Evolutionary conservation across 2,329 filamentous ascomycete genomes (phyloP), one percentile per base, ranked within the genome.

Genomic region (Talaromyces sp.): DNA sequence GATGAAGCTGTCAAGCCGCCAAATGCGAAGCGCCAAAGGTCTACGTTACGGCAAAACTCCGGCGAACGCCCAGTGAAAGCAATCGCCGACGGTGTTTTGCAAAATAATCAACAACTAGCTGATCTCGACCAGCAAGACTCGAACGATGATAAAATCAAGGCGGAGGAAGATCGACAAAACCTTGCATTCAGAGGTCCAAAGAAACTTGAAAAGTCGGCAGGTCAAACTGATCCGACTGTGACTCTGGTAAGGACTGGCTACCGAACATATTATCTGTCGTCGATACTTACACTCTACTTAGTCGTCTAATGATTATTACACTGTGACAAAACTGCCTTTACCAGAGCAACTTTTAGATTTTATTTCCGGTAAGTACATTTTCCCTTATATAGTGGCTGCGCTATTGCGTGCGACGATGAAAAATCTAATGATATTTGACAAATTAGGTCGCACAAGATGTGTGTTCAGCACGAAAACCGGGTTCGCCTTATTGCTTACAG

Each of bases 281-380:
- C 58, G 27, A 28, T 57, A 62, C 63, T 68, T 60, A 66, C 36
- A 33, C 23, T 40, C 7, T 18, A 23, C 18, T 34, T 59, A 96
- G 90, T 91, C 91, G 44, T 91, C 87, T 71, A 96, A 91, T 70
- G 87, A 88, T 72, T 90, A 91, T 65, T 97, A 95, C 73, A 89
- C 85, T 51, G 90, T 96, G 65, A 91, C 89, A 76, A 92, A 93
- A 75, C 83, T 97, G 34, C 91, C 90, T 60, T 83, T 96, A 28
- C 93, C 94, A 56, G 88, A 93, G 69, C 86, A 87, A 70, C 85
- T 96, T 65, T 87, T 88, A 66, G 79, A 85, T 67, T 84, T 88
- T 69, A 82, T 85, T 62, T 81, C 82, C 72, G 84, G 74, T 86
- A 14, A 61, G 58, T 59, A 34, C 33, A 31, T 47, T 47, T 56